Evolutionary conservation across 179 eudicot genomes (phyloP), one percentile per base, ranked within the genome.

Genomic region (Sideroxylon spinosum): DNA sequence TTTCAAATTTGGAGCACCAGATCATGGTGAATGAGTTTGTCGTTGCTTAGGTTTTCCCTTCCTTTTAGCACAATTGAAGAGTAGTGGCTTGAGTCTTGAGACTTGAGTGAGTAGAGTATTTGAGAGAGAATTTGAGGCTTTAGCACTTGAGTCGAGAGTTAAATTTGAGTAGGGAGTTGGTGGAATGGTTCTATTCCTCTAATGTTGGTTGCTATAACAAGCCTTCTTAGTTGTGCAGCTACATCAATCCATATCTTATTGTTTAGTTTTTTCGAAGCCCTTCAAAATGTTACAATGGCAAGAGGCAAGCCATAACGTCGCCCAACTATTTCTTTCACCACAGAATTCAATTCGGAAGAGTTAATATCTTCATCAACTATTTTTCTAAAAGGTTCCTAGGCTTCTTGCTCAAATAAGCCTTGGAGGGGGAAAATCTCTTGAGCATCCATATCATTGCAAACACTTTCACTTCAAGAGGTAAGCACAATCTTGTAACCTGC

Each of bases 271-370:
- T 78, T 81, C 60, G 79, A 77, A 10, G 74, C 81, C 73, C 84
- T 62, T 55, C 82, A 86, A 0, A 85, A 60, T 55, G 83, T 81
- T 23, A 83, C 83, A 48, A 87, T 81, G 53, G 86, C 89, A 78
- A 87, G 60, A 0, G 89, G 89, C 52, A 87, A 75, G 20, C 86
- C 89, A 69, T 77, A 82, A 75, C 87, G 83, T 78, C 82, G 84
- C n/a, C 78, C 81, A 44, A 84, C 66, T 68, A n/a, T 65, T 78
- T 55, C 60, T 55, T 7, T 55, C 20, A n/a, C n/a, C 4, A 14
- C 5, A 14, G 19, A 17, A 55, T 55, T 55, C 20, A 55, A 55
- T 13, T 55, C 60, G 17, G 20, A 13, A 55, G 60, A 55, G 60
- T 16, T n/a, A 55, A 55, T 17, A 16, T 4, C 19, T 55, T 55